Evolutionary conservation across 345 rosid species (phyloP).

Genomic region (Pugionium dolabratum): DNA sequence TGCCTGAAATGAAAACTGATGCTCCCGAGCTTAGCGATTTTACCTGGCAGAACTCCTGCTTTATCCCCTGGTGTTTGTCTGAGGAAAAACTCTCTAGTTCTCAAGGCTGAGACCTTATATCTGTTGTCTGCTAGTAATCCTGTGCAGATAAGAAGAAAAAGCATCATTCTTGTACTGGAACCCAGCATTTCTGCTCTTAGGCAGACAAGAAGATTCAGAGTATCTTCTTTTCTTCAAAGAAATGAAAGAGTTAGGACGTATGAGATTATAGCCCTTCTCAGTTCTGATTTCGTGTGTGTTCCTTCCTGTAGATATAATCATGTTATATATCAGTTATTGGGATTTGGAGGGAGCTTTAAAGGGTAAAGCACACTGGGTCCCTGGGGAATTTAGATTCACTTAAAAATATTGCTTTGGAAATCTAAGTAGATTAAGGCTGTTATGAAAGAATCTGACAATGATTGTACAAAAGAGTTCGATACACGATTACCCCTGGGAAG

Average conservation of each 20-base stretch:
- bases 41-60: slow-evolving; percentile 35
- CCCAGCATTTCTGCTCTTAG: slow-evolving; percentile 48
- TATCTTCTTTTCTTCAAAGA: slow-evolving; percentile 47
- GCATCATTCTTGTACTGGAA: slow-evolving; percentile 44
- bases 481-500: slow-evolving; percentile 61
- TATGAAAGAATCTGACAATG: slow-evolving; percentile 69
- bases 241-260: slow-evolving; percentile 42
- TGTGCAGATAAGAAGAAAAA: slow-evolving; percentile 57
- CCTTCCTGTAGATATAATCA: slow-evolving; percentile 58
- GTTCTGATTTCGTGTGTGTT: slow-evolving; percentile 42
- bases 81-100: slow-evolving; percentile 46
- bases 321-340: slow-evolving; percentile 54
- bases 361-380: slow-evolving; percentile 63
- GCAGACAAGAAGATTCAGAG: slow-evolving; percentile 49
- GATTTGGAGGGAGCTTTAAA: slow-evolving; percentile 54
- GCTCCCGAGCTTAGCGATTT: slow-evolving; percentile 46
- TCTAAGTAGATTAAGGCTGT: slow-evolving; percentile 71
- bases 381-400: slow-evolving; percentile 58
- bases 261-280: slow-evolving; percentile 42
- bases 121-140: slow-evolving; percentile 53
- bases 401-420: slow-evolving; percentile 54
- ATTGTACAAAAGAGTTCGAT: slow-evolving; percentile 55
- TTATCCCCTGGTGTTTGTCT: slow-evolving; percentile 40
- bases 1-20: slow-evolving; percentile 38
- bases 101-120: slow-evolving; percentile 49